Conservation (phyloP, 495 filamentous ascomycete species). For the Monascus purpureus region DNA sequence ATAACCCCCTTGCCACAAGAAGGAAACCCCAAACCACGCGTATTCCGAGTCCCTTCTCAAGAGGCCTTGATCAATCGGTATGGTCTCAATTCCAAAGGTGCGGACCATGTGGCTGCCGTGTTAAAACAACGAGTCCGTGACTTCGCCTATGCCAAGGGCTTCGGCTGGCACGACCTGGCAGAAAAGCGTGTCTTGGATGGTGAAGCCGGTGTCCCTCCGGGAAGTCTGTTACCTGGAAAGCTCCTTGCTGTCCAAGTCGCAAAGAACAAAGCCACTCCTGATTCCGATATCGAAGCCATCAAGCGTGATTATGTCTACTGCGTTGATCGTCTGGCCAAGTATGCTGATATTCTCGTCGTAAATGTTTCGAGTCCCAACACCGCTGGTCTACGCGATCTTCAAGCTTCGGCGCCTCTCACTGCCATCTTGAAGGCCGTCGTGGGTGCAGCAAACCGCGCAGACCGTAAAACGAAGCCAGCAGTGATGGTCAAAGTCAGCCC, state of each 20-base stretch:
- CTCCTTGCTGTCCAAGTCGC: constrained; percentile 87
- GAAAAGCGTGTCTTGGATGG: constrained; percentile 63
- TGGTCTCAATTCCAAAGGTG: constrained; percentile 83
- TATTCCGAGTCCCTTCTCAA: constrained; percentile 71
- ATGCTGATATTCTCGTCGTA: constrained; percentile 88
- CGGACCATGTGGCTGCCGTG: constrained; percentile 67
- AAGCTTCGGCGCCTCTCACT: constrained; percentile 69
- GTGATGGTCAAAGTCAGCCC: constrained; percentile 98
- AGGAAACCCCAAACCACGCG: constrained; percentile 74
- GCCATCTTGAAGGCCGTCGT: constrained; percentile 71
- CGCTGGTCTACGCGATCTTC: constrained; percentile 71
- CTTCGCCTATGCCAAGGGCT: constrained; percentile 56
- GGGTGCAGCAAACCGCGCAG: constrained; percentile 48
- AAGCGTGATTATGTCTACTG: constrained; percentile 76
- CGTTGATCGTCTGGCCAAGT: constrained; percentile 63
- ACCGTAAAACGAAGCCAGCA: constrained; percentile 57
- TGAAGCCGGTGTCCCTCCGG: constrained; percentile 49
- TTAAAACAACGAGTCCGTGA: constrained; percentile 63
- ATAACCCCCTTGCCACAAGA: constrained; percentile 72
- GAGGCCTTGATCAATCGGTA: constrained; percentile 89
- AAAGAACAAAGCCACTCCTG: constrained; percentile 88
- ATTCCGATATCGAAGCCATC: constrained; percentile 71
- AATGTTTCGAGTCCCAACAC: constrained; percentile 97
- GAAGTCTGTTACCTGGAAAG: constrained; percentile 57
- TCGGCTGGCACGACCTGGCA: constrained; percentile 45